phyloP scores from a whole-genome alignment of 2,329 filamentous ascomycete species.

The Colletotrichum noveboracense region DNA sequence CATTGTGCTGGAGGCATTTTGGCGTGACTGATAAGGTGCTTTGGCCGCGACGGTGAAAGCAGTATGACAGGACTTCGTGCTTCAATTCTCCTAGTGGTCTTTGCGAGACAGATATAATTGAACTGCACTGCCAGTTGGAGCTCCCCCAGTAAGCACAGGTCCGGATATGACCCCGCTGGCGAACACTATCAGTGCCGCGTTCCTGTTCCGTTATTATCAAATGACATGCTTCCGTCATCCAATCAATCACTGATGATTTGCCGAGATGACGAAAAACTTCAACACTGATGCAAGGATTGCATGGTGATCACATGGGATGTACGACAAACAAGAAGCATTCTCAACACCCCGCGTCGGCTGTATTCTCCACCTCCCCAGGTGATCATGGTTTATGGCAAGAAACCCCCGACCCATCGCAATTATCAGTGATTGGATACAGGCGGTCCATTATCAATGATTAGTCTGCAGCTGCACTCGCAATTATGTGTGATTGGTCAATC shows the following conservation, averaged over 20 bases:
- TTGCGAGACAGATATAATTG: not conserved
- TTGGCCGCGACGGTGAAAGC: not conserved
- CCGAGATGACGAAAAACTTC: not conserved
- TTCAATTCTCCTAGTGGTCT: not conserved
- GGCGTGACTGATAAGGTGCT: not conserved
- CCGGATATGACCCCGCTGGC: not conserved
- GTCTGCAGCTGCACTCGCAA: not conserved
- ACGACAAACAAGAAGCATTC: not conserved
- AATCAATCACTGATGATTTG: not conserved
- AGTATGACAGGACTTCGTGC: not conserved
- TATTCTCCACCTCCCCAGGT: not conserved
- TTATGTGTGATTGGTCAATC: not conserved
- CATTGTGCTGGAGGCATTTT: not conserved
- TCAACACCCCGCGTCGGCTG: not conserved
- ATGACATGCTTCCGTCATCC: not conserved
- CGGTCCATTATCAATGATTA: not conserved
- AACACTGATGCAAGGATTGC: not conserved
- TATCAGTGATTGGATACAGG: not conserved
- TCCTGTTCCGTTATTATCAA: not conserved
- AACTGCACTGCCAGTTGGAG: not conserved
- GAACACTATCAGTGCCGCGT: not conserved
- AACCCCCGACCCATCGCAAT: not conserved
- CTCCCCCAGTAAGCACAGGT: not conserved
- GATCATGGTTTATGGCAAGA: not conserved
- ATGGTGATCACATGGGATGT: not conserved